Evolutionary conservation across 2,329 filamentous ascomycete species (phyloP), one percentile per base, ranked within the genome.

Genomic region (Phialophora chinensis): DNA sequence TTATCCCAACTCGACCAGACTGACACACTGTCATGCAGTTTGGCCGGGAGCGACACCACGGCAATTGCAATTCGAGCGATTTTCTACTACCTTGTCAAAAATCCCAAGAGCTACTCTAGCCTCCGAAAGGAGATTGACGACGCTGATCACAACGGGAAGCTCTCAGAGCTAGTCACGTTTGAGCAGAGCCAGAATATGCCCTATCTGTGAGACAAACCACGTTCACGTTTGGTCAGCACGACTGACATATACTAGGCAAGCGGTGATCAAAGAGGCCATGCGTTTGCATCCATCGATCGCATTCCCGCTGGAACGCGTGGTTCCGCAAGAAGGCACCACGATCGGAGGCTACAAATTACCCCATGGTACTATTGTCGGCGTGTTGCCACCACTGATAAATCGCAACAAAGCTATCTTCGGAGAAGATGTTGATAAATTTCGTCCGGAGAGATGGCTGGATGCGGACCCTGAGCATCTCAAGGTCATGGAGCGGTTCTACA

Each of bases 41-140:
- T 85, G 91, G 91, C 91, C 0, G 90, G 91, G 3, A 90, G 86
- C 1, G 91, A 94, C 77, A 93, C 91, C 0, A 93, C 91, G 0
- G 90, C 89, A 35, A 93, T 93, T 73, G 87, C 85, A 4, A 82
- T 93, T 0, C 85, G 86, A 7, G 84, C 88, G 10, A 85, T 92
- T 0, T 91, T 93, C 73, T 93, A 93, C 77, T 88, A 87, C 75
- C 78, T 93, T 3, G 82, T 92, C 42, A 88, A 88, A 72, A 85
- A 87, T 72, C 88, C 87, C 0, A 23, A 53, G 2, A 11, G 2
- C 20, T 38, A 33, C 42, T 2, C 14, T 3, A 25, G 4, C 5
- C 11, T 62, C 2, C n/a, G 14, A 5, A 10, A 42, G 2, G 59
- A 62, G 31, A 55, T 62, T 35, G 47, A 53, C 49, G 2, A n/a